phyloP scores from a whole-genome alignment of 495 filamentous ascomycete species.

The Aspergillus egyptiacus region DNA sequence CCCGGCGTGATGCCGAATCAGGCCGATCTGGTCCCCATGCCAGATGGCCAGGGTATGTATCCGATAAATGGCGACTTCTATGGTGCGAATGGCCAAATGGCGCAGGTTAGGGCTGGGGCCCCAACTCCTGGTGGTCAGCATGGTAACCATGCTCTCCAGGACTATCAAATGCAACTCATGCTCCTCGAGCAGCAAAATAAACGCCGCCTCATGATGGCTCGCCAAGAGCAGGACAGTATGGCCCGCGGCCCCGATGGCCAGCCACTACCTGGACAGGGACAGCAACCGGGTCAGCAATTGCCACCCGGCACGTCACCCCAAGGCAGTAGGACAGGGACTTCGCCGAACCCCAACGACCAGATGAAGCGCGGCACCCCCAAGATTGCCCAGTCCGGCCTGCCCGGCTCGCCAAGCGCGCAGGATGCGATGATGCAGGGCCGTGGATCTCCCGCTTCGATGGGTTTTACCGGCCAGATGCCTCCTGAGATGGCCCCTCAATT shows the following conservation, averaged over 20 bases:
- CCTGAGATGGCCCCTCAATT: slow-evolving; percentile 57
- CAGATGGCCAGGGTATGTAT: slow-evolving; percentile 56
- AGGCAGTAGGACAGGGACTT: slow-evolving; percentile 72
- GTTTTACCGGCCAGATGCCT: slow-evolving; percentile 65
- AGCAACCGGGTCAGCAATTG: slow-evolving; percentile 32
- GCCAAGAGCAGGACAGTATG: slow-evolving; percentile 87
- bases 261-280: slow-evolving; percentile 47
- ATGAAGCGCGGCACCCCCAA: slow-evolving; percentile 89
- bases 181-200: slow-evolving; percentile 98
- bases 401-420: slow-evolving; percentile 77
- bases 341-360: slow-evolving; percentile 82
- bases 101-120: slow-evolving; percentile 46
- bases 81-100: slow-evolving; percentile 54
- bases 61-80: slow-evolving; percentile 57
- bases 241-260: slow-evolving; percentile 51
- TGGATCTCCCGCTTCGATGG: slow-evolving; percentile 77
- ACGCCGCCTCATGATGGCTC: slow-evolving; percentile 92
- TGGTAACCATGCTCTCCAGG: slow-evolving; percentile 91
- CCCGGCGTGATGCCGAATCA: slow-evolving; percentile 56
- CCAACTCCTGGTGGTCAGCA: slow-evolving; percentile 49
- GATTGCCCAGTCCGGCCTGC: slow-evolving; percentile 65
- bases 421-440: slow-evolving; percentile 65
- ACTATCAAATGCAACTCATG: slow-evolving; percentile 99
- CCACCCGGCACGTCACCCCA: slow-evolving; percentile 73
- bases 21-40: slow-evolving; percentile 74